Base-by-base conservation (phyloP, 345 rosid species). In the Melastoma malabathricum region DNA sequence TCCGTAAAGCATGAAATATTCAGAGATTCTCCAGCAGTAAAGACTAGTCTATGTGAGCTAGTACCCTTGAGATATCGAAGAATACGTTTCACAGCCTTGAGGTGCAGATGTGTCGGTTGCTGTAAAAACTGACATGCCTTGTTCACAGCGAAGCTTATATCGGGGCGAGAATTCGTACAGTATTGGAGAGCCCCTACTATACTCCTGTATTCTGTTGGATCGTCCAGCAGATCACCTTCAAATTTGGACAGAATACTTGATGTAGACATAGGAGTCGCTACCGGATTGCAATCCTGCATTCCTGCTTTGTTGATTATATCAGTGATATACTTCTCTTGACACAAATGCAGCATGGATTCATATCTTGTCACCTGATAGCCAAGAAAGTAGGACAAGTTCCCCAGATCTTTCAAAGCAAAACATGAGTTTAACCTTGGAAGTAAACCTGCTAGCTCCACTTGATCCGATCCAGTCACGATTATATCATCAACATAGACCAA, bases 401-500 rank as follows among this genome's bases (percentile, higher is more conserved):
- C 53, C 1, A 48, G 13, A 18, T 18, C 52, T 17, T 38, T 47
- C 10, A 48, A 16, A 1, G 31, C 18, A 13, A 57, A 57, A 0
- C 8, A 3, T 0, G 0, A 5, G 16, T 22, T n/a, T 3, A 47
- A 23, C 1, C 22, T 3, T 6, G 0, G 1, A 2, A 57, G 46
- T 0, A 5, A 2, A 4, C 14, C 6, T 1, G 14, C 6, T 2
- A 41, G 4, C 4, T 13, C 10, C 3, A 3, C 2, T 3, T 3
- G 8, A 18, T 43, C 15, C 2, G 12, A 34, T 1, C 47, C 46
- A 0, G 47, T 53, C 1, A 53, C 29, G 5, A 53, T 15, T 1
- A 53, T 43, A 15, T 41, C 57, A 10, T 53, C 27, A 10, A 53
- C 47, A 17, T 52, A 52, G 5, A 52, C 13, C 3, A 52, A 7